Conservation (phyloP, 2,329 filamentous ascomycete genomes). For the Hymenoscyphus repandus region DNA sequence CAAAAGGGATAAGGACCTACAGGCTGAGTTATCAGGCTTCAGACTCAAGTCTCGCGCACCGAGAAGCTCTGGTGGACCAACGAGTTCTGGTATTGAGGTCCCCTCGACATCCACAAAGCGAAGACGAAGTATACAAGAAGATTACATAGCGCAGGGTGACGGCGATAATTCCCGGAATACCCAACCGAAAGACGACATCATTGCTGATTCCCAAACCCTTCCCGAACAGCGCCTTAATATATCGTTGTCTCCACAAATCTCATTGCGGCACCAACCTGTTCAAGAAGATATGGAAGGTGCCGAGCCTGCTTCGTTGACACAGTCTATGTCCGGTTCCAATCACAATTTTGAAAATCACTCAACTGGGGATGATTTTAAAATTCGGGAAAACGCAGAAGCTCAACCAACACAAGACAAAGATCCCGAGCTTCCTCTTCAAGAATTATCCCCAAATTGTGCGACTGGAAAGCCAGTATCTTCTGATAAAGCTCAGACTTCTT, state of each 20-base stretch:
- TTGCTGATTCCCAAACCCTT: slow-evolving; percentile 19
- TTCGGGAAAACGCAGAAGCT: no score
- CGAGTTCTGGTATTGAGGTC: slow-evolving; percentile 7
- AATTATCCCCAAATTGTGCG: background rate
- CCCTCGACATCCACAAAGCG: slow-evolving; percentile 21
- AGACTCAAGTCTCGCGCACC: background rate
- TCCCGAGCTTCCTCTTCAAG: background rate
- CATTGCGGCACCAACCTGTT: slow-evolving; percentile 10
- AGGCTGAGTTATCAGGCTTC: background rate
- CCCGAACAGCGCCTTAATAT: background rate
- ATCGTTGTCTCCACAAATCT: background rate
- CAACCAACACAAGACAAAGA: no score
- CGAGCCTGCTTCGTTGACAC: background rate
- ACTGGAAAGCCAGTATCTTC: background rate
- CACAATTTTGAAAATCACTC: no score
- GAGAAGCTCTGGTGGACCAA: background rate
- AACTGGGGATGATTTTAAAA: no score
- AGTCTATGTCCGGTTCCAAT: no score
- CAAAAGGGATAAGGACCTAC: background rate
- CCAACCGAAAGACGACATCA: slow-evolving; percentile 22
- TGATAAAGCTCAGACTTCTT: no score
- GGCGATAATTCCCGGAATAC: slow-evolving; percentile 24
- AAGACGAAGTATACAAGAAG: slow-evolving; percentile 22
- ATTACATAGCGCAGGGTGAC: slow-evolving; percentile 24
- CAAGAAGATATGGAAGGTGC: slow-evolving; percentile 6